Percentiles rank a stretch among this genome's conserved stretches.
Evolutionary conservation across 129 eudicot species (phyloP).

Genomic region (Tanacetum coccineum): DNA sequence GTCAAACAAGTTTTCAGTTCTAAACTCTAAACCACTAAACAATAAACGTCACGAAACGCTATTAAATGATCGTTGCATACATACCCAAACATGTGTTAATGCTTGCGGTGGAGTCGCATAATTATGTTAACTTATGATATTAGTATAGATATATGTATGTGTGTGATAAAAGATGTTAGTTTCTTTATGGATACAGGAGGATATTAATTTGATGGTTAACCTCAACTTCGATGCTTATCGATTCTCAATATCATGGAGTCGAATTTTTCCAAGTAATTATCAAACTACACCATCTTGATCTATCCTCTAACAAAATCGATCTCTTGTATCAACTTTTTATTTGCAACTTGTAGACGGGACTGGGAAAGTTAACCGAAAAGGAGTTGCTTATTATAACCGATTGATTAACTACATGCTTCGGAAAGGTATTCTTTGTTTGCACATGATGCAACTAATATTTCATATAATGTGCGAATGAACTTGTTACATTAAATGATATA

Average conservation of each 20-base stretch:
- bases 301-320: not conserved
- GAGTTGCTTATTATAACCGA: constrained; percentile 85
- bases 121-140: not conserved
- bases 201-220: constrained; percentile 68
- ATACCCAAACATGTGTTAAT: too few species aligned
- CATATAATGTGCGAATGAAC: too few species aligned
- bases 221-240: constrained; percentile 88
- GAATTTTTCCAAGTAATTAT: constrained; percentile 68
- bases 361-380: constrained; percentile 68
- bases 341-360: constrained; percentile 54
- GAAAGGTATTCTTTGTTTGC: constrained; percentile 35
- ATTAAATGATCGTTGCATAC: too few species aligned
- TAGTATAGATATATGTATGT: not conserved
- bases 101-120: too few species aligned
- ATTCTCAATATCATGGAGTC: constrained; percentile 86
- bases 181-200: constrained; percentile 51
- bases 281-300: not conserved
- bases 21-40: too few species aligned
- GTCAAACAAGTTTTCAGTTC: too few species aligned
- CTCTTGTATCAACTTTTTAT: not conserved
- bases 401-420: constrained; percentile 70
- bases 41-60: too few species aligned
- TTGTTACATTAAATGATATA: too few species aligned
- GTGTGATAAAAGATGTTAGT: not conserved
- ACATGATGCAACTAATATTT: too few species aligned